phyloP scores from a whole-genome alignment of 345 rosid genomes.

The Brassica nigra region DNA sequence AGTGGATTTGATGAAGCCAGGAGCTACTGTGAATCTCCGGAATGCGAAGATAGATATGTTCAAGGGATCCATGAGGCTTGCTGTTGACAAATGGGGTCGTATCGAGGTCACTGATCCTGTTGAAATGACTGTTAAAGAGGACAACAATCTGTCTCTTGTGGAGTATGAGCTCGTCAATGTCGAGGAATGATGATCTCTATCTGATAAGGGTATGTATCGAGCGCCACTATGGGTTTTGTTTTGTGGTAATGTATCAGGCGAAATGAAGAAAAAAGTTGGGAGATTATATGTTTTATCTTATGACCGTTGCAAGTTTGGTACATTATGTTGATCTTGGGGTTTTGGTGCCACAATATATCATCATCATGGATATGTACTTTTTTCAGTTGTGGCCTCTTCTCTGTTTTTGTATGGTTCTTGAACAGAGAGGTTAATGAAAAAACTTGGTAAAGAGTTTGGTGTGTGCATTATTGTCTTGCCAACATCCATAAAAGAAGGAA shows the following conservation, averaged over 20 bases:
- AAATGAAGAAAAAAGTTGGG: neutral
- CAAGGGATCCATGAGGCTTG: slow-evolving; percentile 59
- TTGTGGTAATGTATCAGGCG: neutral
- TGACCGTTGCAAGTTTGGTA: slow-evolving; percentile 25
- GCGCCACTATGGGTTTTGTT: slow-evolving; percentile 21
- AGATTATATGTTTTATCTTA: neutral
- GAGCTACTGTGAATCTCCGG: slow-evolving; percentile 48
- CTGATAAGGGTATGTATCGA: slow-evolving; percentile 7
- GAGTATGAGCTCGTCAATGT: slow-evolving; percentile 62
- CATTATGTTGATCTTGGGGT: slow-evolving; percentile 12
- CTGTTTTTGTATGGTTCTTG: slow-evolving; percentile 15
- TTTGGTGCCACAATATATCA: slow-evolving; percentile 1
- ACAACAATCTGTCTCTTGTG: slow-evolving; percentile 50
- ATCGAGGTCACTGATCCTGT: slow-evolving; percentile 47
- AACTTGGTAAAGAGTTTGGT: neutral
- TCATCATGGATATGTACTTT: slow-evolving; percentile 14
- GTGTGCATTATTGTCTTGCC: slow-evolving; percentile 10
- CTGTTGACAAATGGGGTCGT: slow-evolving; percentile 67
- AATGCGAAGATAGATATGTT: slow-evolving; percentile 65
- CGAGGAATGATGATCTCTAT: slow-evolving; percentile 44
- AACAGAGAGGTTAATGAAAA: slow-evolving; percentile 4
- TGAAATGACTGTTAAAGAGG: slow-evolving; percentile 45
- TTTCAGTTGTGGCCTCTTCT: slow-evolving; percentile 1
- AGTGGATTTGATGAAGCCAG: slow-evolving; percentile 57
- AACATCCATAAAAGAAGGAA: neutral